Conservation (phyloP, 169 alveolate species). For the Neospora caninum region DNA sequence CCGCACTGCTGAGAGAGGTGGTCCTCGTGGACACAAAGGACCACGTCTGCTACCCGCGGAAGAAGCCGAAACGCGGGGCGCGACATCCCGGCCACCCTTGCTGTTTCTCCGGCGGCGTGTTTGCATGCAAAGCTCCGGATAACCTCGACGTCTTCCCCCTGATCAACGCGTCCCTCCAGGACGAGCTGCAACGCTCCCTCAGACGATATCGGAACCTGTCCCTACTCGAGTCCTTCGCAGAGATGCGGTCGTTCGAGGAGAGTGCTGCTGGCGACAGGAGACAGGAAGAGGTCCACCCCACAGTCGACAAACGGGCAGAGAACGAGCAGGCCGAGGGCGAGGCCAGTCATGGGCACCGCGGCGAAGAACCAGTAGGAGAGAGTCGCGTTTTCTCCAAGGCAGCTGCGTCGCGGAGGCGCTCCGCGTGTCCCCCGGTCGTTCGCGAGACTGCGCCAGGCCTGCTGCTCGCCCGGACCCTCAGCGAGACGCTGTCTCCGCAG, state of each 20-base stretch:
- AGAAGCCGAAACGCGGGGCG: neutral
- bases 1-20: neutral
- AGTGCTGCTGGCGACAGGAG: neutral
- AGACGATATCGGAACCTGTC: neutral
- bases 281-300: neutral
- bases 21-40: neutral
- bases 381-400: neutral
- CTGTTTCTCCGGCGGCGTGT: slow-evolving; percentile 19
- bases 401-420: neutral
- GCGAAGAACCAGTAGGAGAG: neutral
- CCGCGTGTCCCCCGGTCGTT: neutral
- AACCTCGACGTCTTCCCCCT: neutral
- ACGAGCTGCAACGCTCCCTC: neutral
- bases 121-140: neutral
- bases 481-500: neutral
- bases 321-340: neutral
- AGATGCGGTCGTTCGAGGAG: neutral
- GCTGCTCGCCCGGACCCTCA: neutral
- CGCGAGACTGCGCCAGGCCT: neutral
- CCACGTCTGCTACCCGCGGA: neutral
- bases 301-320: neutral
- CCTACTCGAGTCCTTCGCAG: neutral
- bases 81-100: slow-evolving; percentile 31
- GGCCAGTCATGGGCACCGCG: neutral
- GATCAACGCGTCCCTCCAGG: neutral